Percentiles rank a stretch among this genome's conserved stretches.
Conservation (phyloP, 352 stramenopile genomes). For the Globisporangium nunn region DNA sequence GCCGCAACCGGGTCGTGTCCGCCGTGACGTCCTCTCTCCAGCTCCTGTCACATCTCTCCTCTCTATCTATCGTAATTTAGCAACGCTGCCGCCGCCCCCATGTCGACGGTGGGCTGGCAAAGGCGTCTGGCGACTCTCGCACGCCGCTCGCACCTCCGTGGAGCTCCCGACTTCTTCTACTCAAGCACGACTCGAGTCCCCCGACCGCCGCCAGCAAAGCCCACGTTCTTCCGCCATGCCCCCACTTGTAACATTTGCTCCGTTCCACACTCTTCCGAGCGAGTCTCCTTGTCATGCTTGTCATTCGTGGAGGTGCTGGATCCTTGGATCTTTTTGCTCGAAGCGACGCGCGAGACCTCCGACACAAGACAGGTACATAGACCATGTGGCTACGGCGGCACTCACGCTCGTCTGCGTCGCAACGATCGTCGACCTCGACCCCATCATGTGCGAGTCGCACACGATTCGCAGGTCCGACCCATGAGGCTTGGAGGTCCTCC, state of each 20-base stretch:
- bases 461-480: background rate
- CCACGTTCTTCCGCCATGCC: no score
- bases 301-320: no score
- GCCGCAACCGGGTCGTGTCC: background rate
- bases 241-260: no score
- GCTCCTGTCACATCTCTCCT: background rate
- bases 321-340: background rate
- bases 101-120: background rate
- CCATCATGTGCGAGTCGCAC: background rate
- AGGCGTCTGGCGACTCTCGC: no score
- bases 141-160: no score
- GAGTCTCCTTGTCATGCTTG: no score
- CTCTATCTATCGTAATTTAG: slow-evolving; percentile 5
- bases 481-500: background rate
- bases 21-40: background rate
- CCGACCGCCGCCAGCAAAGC: no score
- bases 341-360: background rate
- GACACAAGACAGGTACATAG: background rate
- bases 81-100: background rate
- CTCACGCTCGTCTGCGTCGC: background rate
- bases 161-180: background rate
- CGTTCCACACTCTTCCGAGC: no score
- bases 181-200: background rate
- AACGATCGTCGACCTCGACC: background rate
- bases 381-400: background rate